Evolutionary conservation across 805 yeast genomes (phyloP), one percentile per base, ranked within the genome.

Genomic region (Saturnispora bothae): DNA sequence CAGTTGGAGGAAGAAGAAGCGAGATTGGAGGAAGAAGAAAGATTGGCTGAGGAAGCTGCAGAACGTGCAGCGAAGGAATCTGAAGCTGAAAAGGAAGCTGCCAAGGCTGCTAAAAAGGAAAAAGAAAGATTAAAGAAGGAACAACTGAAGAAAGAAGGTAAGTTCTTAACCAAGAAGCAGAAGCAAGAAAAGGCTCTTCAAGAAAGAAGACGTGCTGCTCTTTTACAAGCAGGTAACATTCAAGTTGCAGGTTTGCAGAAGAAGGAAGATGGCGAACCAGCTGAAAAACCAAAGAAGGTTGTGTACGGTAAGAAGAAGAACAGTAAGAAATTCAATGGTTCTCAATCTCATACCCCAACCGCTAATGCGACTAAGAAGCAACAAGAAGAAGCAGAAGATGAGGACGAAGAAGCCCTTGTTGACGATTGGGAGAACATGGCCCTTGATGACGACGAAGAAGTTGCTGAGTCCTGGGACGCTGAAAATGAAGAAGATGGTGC

Each of bases 101-200:
- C 73, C 28, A 73, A 69, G 40, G 67, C 62, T 49, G 69, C 67
- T 10, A 89, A 83, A 73, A 84, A 78, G 53, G 98, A 92, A 61
- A 83, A 76, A 57, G 96, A 89, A 53, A 81, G 72, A 63, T 71
- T 72, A 43, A 86, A 82, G 68, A 80, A 74, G 48, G 98, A 92
- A 53, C 89, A 84, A 64, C 75, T 92, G 59, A 84, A 83, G 64
- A 92, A 96, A 26, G 96, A 89, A 63, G 99, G 99, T 54, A 92
- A 92, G 57, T 76, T 79, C 39, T 65, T 92, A 56, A 83, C 96
- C 43, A 92, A 84, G 67, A 89, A 88, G 57, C 98, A 92, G 69
- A 85, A 83, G 63, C 95, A 86, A 61, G 95, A 86, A 58, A 83
- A 83, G 65, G 83, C 78, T 38, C 61, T 78, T 29, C 73, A 78